These are phyloP conservation scores for Plasmodium blacklocki DNA, from an alignment of 169 alveolate genomes.

Conservation along the genomic window DNA sequence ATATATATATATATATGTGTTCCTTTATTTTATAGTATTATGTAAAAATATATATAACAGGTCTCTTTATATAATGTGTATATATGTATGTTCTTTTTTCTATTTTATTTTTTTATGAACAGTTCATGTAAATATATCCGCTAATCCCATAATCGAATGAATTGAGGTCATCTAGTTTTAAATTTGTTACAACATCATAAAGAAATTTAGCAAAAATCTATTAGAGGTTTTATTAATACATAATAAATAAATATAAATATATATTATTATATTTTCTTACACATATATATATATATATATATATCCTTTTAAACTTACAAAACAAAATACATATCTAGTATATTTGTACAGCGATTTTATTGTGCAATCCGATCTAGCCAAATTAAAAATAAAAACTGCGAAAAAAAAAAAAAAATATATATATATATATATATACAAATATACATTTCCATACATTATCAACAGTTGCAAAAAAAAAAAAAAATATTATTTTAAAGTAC, in stretches of 20 bases:
- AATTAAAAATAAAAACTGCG: conserved; percentile 28
- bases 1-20: background rate
- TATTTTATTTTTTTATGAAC: conserved; percentile 21
- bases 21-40: no score
- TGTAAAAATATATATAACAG: no score
- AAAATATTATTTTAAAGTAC: background rate
- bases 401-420: background rate
- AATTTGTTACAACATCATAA: conserved; percentile 40
- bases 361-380: conserved; percentile 43
- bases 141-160: conserved; percentile 55
- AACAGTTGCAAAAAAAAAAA: conserved; percentile 6
- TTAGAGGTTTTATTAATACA: no score
- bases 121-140: conserved; percentile 44
- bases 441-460: no score
- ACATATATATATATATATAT: background rate
- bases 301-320: conserved; percentile 15
- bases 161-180: conserved; percentile 32
- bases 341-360: conserved; percentile 22
- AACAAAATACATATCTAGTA: conserved; percentile 37
- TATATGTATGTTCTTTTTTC: background rate
- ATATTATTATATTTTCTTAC: background rate
- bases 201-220: conserved; percentile 34
- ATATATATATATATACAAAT: background rate
- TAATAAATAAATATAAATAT: background rate
- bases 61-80: background rate